Conservation (phyloP, 257 asterid genomes). For the Nicotiana attenuata region DNA sequence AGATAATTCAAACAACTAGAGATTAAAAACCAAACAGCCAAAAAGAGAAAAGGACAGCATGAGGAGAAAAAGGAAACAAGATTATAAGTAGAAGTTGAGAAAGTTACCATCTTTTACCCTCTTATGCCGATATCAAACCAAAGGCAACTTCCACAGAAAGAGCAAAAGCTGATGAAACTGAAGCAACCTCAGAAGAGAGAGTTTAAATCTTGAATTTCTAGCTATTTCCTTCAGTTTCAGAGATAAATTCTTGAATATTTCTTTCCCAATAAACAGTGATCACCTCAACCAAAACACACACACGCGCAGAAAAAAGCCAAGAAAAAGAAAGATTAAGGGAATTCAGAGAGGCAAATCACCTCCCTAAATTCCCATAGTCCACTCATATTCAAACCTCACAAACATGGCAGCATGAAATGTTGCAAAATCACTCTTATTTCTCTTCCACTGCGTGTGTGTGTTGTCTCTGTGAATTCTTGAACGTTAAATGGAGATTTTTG, state of each 20-base stretch:
- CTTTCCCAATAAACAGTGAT: background rate
- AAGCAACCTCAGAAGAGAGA: slow-evolving; percentile 5
- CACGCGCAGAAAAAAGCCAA: background rate
- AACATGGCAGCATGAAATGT: slow-evolving; percentile 40
- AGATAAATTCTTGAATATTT: background rate
- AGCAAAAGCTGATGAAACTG: background rate
- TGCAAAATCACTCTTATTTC: background rate
- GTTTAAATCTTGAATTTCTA: background rate
- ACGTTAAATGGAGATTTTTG: slow-evolving; percentile 13
- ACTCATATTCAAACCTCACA: slow-evolving; percentile 42
- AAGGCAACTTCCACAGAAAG: background rate
- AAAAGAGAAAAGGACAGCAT: background rate
- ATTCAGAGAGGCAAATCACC: slow-evolving; percentile 71
- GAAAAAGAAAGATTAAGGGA: slow-evolving; percentile 25
- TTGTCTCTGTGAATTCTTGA: slow-evolving; percentile 3
- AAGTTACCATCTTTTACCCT: slow-evolving; percentile 17
- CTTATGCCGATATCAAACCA: slow-evolving; percentile 4
- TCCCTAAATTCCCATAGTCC: slow-evolving; percentile 77
- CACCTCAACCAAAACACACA: background rate
- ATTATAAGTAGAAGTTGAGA: slow-evolving; percentile 2
- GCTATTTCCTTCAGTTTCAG: background rate
- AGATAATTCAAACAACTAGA: background rate
- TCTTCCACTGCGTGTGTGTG: slow-evolving; percentile 10
- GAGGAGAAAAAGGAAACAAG: background rate
- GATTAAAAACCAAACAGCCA: background rate